Evolutionary conservation across 179 eudicot genomes (phyloP).

Genomic region (Spinacia oleracea): DNA sequence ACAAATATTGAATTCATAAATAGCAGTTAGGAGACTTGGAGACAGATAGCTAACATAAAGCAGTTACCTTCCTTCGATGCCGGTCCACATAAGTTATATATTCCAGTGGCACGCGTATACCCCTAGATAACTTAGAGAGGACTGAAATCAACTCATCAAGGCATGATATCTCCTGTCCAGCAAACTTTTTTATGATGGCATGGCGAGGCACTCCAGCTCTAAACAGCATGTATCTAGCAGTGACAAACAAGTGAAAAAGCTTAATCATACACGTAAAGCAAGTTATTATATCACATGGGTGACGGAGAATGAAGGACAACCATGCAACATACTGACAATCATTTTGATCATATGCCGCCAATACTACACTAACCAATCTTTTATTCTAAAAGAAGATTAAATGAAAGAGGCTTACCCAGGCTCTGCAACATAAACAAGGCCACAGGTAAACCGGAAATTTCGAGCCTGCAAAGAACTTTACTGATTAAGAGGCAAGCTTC

Average conservation of each 20-base stretch:
- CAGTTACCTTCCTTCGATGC: constrained; percentile 80
- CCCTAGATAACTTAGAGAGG: constrained; percentile 69
- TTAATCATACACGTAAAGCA: constrained; percentile 13
- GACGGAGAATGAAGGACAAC: background rate
- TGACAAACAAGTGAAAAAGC: constrained; percentile 1
- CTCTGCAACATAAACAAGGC: constrained; percentile 94
- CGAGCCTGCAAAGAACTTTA: constrained; percentile 64
- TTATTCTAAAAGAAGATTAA: background rate
- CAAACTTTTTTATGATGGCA: constrained; percentile 89
- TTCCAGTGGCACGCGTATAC: constrained; percentile 90
- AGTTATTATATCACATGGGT: background rate
- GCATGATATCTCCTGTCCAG: constrained; percentile 69
- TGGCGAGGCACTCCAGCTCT: constrained; percentile 99
- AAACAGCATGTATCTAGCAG: constrained; percentile 74
- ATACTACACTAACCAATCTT: background rate
- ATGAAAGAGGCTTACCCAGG: constrained; percentile 67
- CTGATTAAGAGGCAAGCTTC: constrained; percentile 10
- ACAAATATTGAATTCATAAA: background rate
- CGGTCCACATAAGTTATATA: constrained; percentile 75
- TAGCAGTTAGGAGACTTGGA: background rate
- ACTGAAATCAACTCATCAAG: constrained; percentile 68
- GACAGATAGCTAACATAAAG: background rate
- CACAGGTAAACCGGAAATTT: constrained; percentile 89
- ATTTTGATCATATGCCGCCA: background rate
- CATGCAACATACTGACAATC: background rate